A percentile compares a stretch with the other conserved stretches of the same genome.
These are phyloP conservation scores for Galium porrigens DNA, from an alignment of 305 asterid species.

Conservation along the genomic window DNA sequence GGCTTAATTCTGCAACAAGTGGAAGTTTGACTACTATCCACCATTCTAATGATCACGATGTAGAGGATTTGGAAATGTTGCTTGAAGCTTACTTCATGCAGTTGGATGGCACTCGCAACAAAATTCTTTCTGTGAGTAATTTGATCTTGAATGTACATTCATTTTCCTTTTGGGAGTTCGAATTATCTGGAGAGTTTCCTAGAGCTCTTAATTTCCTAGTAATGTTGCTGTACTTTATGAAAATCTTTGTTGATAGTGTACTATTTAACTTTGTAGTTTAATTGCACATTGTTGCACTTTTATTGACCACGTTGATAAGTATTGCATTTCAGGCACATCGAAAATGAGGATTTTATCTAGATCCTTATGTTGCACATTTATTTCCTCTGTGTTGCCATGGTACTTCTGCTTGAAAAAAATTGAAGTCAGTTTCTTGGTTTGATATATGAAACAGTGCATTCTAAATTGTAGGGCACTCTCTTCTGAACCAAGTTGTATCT, in stretches of 20 bases:
- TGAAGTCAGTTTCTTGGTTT: not conserved
- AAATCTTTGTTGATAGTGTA: not conserved
- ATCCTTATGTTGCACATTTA: not conserved
- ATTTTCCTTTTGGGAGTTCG: not conserved
- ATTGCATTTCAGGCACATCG: not conserved
- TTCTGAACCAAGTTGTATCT: not conserved
- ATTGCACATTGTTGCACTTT: not conserved
- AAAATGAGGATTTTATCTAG: not conserved
- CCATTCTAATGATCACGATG: slow-evolving; percentile 47
- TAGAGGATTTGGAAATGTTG: slow-evolving; percentile 92
- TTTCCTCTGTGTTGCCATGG: not conserved
- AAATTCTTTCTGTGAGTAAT: slow-evolving; percentile 65
- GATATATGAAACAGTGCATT: not conserved
- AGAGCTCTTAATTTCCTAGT: not conserved
- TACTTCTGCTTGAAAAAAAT: not conserved
- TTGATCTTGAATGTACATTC: slow-evolving; percentile 10
- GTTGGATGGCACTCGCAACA: slow-evolving; percentile 84
- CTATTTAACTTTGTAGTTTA: not conserved
- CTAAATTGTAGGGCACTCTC: not conserved
- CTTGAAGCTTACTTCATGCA: slow-evolving; percentile 92
- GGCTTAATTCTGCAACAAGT: slow-evolving; percentile 53
- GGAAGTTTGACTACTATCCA: slow-evolving; percentile 58
- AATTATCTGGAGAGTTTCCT: not conserved
- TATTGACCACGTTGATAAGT: not conserved
- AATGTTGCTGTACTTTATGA: not conserved